Percentiles rank a stretch among this genome's conserved stretches.
Evolutionary conservation across 2,329 filamentous ascomycete genomes (phyloP).

Genomic region (Clarireedia homoeocarpa): DNA sequence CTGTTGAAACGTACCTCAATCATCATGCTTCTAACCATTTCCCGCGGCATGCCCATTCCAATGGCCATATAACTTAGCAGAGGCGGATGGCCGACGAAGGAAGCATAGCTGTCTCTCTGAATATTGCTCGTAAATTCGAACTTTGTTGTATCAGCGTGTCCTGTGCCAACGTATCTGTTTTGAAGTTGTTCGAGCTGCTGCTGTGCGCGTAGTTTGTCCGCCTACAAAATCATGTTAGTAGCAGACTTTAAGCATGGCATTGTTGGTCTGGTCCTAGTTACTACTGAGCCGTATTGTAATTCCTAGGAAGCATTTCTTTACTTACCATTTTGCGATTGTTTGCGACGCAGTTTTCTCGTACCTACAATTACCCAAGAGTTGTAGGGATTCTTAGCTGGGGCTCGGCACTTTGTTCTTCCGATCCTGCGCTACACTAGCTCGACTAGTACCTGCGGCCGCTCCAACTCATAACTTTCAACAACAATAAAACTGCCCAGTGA

Average conservation of each 20-base stretch:
- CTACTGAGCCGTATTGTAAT: too few relatives aligned
- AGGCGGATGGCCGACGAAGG: constrained; percentile 82
- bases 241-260: background rate
- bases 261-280: background rate
- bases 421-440: too few relatives aligned
- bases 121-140: constrained; percentile 98
- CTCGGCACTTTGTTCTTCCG: too few relatives aligned
- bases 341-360: background rate
- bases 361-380: background rate
- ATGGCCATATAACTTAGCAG: constrained; percentile 84
- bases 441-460: too few relatives aligned
- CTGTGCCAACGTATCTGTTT: constrained; percentile 90
- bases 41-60: constrained; percentile 75
- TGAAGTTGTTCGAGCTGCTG: constrained; percentile 97
- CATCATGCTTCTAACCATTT: constrained; percentile 71
- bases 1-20: constrained; percentile 53
- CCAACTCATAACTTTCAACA: too few relatives aligned
- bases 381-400: too few relatives aligned
- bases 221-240: constrained; percentile 41
- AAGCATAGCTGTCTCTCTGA: constrained; percentile 83
- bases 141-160: constrained; percentile 91
- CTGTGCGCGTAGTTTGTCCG: constrained; percentile 94
- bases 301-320: background rate
- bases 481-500: too few relatives aligned
- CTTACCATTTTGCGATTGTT: background rate